A percentile compares a stretch with the other conserved stretches of the same genome.
These are phyloP conservation scores for Avena eriantha DNA, from an alignment of 176 grass and related monocot genomes.

Conservation along the genomic window DNA sequence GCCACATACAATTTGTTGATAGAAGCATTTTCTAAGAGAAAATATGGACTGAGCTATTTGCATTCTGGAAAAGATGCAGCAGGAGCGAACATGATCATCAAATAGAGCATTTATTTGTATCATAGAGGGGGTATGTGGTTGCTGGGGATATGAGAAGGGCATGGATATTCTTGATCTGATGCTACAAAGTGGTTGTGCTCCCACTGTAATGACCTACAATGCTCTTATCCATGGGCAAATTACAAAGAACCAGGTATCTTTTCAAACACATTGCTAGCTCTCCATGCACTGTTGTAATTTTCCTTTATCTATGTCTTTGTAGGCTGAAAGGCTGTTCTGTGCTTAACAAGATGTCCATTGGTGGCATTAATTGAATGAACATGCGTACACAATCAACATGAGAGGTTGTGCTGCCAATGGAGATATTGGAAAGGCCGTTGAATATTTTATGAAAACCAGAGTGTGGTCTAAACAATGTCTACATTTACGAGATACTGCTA, in stretches of 20 bases:
- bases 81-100: constrained; percentile 70
- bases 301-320: constrained; percentile 42
- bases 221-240: constrained; percentile 91
- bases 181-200: constrained; percentile 72
- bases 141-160: constrained; percentile 80
- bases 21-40: constrained; percentile 96
- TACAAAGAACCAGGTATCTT: constrained; percentile 74
- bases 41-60: constrained; percentile 82
- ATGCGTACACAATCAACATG: too few relatives aligned
- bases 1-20: constrained; percentile 91
- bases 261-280: constrained; percentile 26
- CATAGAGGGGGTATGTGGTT: constrained; percentile 88
- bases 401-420: too few relatives aligned
- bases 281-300: constrained; percentile 2
- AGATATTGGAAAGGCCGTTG: too few relatives aligned
- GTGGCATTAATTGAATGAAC: too few relatives aligned
- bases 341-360: too few relatives aligned
- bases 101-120: constrained; percentile 91
- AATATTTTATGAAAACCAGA: too few relatives aligned
- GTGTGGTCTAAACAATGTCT: too few relatives aligned
- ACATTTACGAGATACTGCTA: too few relatives aligned
- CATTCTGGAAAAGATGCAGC: constrained; percentile 91
- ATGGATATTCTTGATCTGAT: constrained; percentile 85
- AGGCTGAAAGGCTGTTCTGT: too few relatives aligned
- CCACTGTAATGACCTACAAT: constrained; percentile 91